Evolutionary conservation across 768 basidiomycete species (phyloP), one percentile per base, ranked within the genome.

Genomic region (Amanita rimosa): DNA sequence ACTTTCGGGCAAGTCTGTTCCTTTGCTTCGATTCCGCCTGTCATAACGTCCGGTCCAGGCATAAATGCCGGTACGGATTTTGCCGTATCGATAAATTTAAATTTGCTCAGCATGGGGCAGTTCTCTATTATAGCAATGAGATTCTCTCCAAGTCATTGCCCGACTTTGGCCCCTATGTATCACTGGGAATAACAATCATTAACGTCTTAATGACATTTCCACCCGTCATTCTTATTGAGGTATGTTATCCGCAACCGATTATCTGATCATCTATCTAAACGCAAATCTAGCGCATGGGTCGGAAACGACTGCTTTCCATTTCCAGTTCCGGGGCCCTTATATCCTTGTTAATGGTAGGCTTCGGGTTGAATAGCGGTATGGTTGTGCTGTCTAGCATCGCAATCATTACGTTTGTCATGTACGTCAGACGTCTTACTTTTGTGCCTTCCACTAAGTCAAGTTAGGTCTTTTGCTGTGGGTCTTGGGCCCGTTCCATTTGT

Each of bases 401-500:
- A 2, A 87, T 93, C 48, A 62, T 87, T 38, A 72, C 76, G 3
- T 94, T 95, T 60, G 81, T 94, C 33, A 87, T 82, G 89, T 86
- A 58, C 44, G 79, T 70, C 17, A 36, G 43, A 44, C 4, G 4
- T 38, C 24, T 16, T 38, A 14, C 31, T 5, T 21, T 10, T 44
- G n/a, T 37, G 5, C 14, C 6, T 26, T 17, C 17, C 16, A n/a
- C 50, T 51, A 16, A 44, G 22, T 17, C 21, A 17, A 21, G 22
- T n/a, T 13, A 88, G 87, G 64, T 85, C 88, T 0, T 97, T 94
- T 63, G 88, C 93, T 1, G 65, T 85, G 29, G 95, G 94, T 2
- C 72, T 97, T 14, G 95, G 95, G 1, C 93, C 95, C 1, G 68
- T 97, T 29, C 94, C 95, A 0, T 98, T 93, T 59, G 80, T 98